These are phyloP conservation scores for Teunomyces gatunensis DNA, from an alignment of 805 yeast genomes.

Conservation along the genomic window DNA sequence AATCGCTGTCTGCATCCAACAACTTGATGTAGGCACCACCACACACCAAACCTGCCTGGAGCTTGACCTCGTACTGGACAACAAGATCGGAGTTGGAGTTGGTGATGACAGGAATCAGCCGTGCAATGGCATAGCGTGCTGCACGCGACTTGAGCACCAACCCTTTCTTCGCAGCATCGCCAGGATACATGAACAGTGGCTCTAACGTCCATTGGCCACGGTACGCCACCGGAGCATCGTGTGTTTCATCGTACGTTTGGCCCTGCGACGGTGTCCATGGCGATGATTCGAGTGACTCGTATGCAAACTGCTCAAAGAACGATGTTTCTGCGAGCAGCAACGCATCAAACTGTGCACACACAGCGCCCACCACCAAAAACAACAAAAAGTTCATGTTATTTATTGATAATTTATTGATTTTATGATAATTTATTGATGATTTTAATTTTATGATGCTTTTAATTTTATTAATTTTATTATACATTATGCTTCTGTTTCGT, in stretches of 20 bases:
- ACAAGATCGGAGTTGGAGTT: conserved; percentile 68
- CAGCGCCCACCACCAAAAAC: neutral
- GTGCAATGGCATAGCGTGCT: conserved; percentile 79
- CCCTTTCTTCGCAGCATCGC: conserved; percentile 66
- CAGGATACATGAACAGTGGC: conserved; percentile 52
- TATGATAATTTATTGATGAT: too few species aligned
- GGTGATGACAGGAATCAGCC: conserved; percentile 53
- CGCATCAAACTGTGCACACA: neutral
- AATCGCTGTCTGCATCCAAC: conserved; percentile 43
- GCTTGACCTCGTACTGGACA: conserved; percentile 84
- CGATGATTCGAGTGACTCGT: conserved; percentile 21
- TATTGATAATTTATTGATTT: neutral
- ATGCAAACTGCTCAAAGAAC: conserved; percentile 63
- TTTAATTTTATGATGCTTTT: too few species aligned
- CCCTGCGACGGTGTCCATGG: conserved; percentile 55
- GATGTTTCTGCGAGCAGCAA: conserved; percentile 35
- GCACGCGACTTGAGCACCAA: conserved; percentile 74
- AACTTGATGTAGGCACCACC: conserved; percentile 91
- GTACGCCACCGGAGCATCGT: conserved; percentile 55
- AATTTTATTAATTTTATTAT: neutral
- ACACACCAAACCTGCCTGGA: conserved; percentile 74
- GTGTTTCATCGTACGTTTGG: conserved; percentile 24
- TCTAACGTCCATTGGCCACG: conserved; percentile 77
- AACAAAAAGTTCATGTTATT: neutral
- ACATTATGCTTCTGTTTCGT: conserved; percentile 33